Base-by-base conservation (phyloP, 352 stramenopile species). In the Globisporangium sylvaticum region DNA sequence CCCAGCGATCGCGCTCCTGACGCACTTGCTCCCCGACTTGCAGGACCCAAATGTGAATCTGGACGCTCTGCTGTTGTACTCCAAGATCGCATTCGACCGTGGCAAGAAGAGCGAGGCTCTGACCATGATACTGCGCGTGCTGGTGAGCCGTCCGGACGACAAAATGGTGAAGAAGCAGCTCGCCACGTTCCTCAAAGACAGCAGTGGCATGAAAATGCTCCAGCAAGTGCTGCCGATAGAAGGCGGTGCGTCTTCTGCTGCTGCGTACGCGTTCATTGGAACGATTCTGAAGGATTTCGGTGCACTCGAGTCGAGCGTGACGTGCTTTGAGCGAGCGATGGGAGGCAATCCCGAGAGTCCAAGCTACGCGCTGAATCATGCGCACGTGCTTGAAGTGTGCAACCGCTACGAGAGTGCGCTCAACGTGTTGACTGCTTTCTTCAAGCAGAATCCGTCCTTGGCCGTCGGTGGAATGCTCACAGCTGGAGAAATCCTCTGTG, bases 211-310 rank as follows among this genome's bases (percentile, higher is more conserved):
- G 60, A 61, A 84, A 31, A 44, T 80, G 7, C 67, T 94, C 15
- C 57, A 77, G n/a, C 58, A 64, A 20, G 67, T 72, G 25, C 61
- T 92, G 1, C 80, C 82, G 1, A 67, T 72, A 4, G 70, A 59
- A 10, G 76, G 68, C 15, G 52, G 55, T 9, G 64, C 73, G 14
- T 84, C 81, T 12, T 79, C 84, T 10, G 86, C 81, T 27, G 75
- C 81, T 3, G 83, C 80, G 18, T 92, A 92, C 50, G 86, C 84
- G 14, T 94, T 89, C 64, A 79, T 90, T 4, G 86, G 81, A 4
- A 91, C 84, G 0, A 84, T 94, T 65, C 48, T 91, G 8, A 94
- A 92, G 62, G 86, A 94, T 50, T 84, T 79, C 66, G 68, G 86
- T 0, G 84, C 71, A 9, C 37, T 92, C 20, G 75, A 88, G 10